Evolutionary conservation across 495 filamentous ascomycete genomes (phyloP).

Genomic region (Podospora bellae-mahoneyi): DNA sequence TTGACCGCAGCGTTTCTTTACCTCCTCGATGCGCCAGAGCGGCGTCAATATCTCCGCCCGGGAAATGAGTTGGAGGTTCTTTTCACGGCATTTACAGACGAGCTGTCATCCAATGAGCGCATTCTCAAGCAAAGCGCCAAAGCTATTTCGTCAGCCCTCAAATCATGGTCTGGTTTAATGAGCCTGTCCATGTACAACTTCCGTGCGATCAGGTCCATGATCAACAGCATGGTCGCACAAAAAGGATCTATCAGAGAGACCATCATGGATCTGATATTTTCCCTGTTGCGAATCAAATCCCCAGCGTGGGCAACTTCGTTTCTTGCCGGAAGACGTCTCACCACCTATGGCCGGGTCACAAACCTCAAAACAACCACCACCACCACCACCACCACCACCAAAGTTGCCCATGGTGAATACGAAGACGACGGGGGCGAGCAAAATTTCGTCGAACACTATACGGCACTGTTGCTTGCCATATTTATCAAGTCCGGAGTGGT

Average conservation of each 20-base stretch:
- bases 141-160: conserved; percentile 80
- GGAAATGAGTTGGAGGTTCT: conserved; percentile 77
- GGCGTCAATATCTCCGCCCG: conserved; percentile 72
- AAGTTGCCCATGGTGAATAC: conserved; percentile 47
- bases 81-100: conserved; percentile 86
- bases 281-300: conserved; percentile 87
- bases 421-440: conserved; percentile 68
- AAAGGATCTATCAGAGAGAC: conserved; percentile 62
- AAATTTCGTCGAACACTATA: conserved; percentile 89
- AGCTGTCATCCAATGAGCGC: conserved; percentile 66
- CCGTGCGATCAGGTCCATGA: conserved; percentile 73
- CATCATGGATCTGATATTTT: conserved; percentile 83
- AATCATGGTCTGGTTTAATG: conserved; percentile 90
- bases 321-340: conserved; percentile 84
- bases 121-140: conserved; percentile 80
- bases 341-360: conserved; percentile 88
- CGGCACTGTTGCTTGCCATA: conserved; percentile 79
- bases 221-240: conserved; percentile 73
- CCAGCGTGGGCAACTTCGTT: conserved; percentile 97
- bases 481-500: conserved; percentile 80
- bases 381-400: conserved; percentile 37
- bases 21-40: conserved; percentile 77
- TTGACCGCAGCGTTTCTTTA: conserved; percentile 80
- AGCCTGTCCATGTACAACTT: conserved; percentile 81
- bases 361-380: conserved; percentile 63